Conservation (phyloP, 2,329 filamentous ascomycete genomes). For the Pseudopithomyces maydicus region DNA sequence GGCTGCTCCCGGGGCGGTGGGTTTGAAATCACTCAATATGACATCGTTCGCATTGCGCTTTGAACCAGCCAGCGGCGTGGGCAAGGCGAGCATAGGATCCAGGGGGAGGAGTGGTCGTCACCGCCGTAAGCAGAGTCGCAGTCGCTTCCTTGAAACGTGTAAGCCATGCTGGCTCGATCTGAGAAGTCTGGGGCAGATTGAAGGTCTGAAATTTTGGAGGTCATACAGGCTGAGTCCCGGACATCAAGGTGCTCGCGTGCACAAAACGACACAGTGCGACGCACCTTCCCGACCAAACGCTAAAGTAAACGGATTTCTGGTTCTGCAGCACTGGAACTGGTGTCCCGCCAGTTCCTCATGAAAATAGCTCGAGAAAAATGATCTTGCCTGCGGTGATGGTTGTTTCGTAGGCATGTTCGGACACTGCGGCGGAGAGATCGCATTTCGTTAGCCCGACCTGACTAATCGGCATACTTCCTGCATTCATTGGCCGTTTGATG, state of each 20-base stretch:
- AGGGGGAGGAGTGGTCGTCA: conserved; percentile 30
- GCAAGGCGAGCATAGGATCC: conserved; percentile 34
- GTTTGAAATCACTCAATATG: conserved; percentile 18
- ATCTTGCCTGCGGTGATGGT: background rate
- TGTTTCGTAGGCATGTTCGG: background rate
- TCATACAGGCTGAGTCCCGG: conserved; percentile 3
- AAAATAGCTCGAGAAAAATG: background rate
- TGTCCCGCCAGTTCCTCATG: background rate
- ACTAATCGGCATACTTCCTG: conserved; percentile 5
- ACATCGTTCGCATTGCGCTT: conserved; percentile 37
- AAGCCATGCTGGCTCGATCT: conserved; percentile 32
- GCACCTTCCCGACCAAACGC: background rate
- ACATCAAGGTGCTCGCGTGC: conserved; percentile 10
- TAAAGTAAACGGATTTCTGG: background rate
- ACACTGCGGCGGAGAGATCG: background rate
- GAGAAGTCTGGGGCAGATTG: background rate
- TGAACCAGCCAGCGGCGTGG: conserved; percentile 33
- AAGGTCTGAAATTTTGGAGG: conserved; percentile 4
- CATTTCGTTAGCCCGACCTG: background rate
- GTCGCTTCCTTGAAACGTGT: conserved; percentile 33
- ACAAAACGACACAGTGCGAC: background rate
- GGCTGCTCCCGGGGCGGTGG: conserved; percentile 14
- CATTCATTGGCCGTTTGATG: conserved; percentile 1
- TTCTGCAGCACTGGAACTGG: background rate
- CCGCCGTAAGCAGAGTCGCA: conserved; percentile 39